Percentiles rank a stretch among this genome's conserved stretches.
Conservation (phyloP, 176 grass and related monocot genomes). For the Thinopyrum elongatum region DNA sequence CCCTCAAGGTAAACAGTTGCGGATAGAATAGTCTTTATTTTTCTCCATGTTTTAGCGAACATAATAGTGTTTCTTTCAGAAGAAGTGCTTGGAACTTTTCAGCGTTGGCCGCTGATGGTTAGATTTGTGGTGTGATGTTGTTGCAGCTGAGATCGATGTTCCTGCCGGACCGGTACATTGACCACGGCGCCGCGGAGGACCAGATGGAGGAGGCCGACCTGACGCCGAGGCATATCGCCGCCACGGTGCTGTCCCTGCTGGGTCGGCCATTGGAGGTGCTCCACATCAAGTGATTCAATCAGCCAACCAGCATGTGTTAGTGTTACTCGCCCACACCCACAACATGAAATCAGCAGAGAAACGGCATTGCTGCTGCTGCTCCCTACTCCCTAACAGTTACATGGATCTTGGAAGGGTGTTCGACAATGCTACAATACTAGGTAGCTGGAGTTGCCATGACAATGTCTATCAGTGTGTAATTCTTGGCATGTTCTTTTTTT, state of each 20-base stretch:
- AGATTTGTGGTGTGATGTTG: not conserved
- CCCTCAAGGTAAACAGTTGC: conserved; percentile 85
- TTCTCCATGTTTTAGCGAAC: no score
- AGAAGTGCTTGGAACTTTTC: not conserved
- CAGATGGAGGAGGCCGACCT: conserved; percentile 90
- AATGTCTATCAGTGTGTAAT: not conserved
- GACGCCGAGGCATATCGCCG: conserved; percentile 68
- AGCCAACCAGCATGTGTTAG: not conserved
- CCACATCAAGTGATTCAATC: conserved; percentile 44
- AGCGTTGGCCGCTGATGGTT: not conserved
- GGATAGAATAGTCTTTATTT: no score
- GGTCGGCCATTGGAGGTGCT: conserved; percentile 76
- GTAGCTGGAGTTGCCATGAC: not conserved
- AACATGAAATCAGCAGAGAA: no score
- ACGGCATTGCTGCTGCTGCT: no score
- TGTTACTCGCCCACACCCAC: no score
- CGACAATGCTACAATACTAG: not conserved
- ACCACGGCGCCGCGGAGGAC: conserved; percentile 74
- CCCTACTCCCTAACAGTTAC: no score
- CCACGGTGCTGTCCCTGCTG: conserved; percentile 73
- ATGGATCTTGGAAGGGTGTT: no score
- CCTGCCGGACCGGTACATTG: conserved; percentile 85
- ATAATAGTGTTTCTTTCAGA: not conserved
- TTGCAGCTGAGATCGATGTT: conserved; percentile 94
- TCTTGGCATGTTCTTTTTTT: not conserved